Percentiles rank a stretch among this genome's conserved stretches.
Conservation (phyloP, 352 stramenopile genomes). For the Globisporangium radiosum region DNA sequence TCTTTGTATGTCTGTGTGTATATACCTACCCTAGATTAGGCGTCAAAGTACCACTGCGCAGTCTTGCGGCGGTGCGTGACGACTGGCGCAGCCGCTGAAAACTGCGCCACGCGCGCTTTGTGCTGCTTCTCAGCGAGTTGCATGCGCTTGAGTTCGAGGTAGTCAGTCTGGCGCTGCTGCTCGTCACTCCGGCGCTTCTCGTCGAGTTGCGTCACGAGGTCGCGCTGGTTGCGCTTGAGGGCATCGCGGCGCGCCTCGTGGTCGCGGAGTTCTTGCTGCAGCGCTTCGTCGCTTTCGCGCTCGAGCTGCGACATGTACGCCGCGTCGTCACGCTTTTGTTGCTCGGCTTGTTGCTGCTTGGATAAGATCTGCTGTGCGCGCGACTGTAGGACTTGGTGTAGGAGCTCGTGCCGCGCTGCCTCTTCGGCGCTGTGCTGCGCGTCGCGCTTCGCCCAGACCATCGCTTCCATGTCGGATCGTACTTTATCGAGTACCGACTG, state of each 20-base stretch:
- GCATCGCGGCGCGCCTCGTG: conserved; percentile 57
- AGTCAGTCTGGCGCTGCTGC: conserved; percentile 57
- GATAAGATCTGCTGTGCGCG: conserved; percentile 42
- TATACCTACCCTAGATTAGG: conserved; percentile 18
- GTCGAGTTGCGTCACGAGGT: conserved; percentile 55
- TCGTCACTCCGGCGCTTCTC: conserved; percentile 43
- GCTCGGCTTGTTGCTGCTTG: conserved; percentile 30
- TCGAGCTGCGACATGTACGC: conserved; percentile 60
- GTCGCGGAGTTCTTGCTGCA: conserved; percentile 74
- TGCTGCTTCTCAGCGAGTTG: conserved; percentile 67
- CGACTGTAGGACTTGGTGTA: conserved; percentile 64
- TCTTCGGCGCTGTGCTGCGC: conserved; percentile 67
- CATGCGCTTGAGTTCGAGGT: conserved; percentile 76
- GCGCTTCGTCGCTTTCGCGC: conserved; percentile 60
- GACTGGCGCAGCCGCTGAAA: conserved; percentile 32
- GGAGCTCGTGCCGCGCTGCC: conserved; percentile 57
- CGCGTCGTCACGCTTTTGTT: conserved; percentile 40
- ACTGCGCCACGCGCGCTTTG: conserved; percentile 58
- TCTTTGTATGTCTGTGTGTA: no score
- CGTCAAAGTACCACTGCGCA: conserved; percentile 80
- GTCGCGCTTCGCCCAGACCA: conserved; percentile 72
- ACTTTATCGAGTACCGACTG: conserved; percentile 59
- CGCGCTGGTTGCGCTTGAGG: conserved; percentile 61
- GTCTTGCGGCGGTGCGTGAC: conserved; percentile 71
- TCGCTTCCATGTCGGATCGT: conserved; percentile 73